Base-by-base conservation (phyloP, 225 moss, liverwort and hornwort genomes). In the Sphagnum contortum region DNA sequence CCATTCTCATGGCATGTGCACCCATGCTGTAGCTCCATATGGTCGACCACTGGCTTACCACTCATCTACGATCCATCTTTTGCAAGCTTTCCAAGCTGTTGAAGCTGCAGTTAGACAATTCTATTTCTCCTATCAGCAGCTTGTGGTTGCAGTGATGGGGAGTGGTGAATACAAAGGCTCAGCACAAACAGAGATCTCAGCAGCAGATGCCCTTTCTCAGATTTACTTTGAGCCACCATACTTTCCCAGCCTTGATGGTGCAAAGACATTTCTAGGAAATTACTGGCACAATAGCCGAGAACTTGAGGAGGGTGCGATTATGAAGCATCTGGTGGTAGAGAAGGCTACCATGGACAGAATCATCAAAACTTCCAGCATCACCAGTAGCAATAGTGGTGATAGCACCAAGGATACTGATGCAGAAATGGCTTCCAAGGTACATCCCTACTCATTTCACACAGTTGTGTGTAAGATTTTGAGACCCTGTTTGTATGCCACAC, bases 141-240 rank as follows among this genome's bases (percentile, higher is more conserved):
- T 92, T 48, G 92, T 88, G 62, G 85, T 92, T 44, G 80, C 87
- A 0, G 89, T 89, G 48, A 89, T 92, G 89, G 92, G 92, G 0
- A 85, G 87, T 53, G 87, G 92, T 4, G 92, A 89, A 68, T 92
- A 89, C 72, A 87, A 82, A 47, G 80, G 81, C 47, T 71, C 86
- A 0, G 66, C 73, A 50, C 80, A 76, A 61, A 56, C 76, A 2
- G 74, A 83, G 52, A 72, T 79, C 59, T 85, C 85, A 0, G 87
- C 85, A 0, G 81, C 79, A 0, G 89, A 92, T 8, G 89, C 81
- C 4, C 75, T 92, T 4, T 74, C 79, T 46, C 87, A 87, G 46
- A 85, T 92, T 3, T 92, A 92, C 78, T 92, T 87, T 60, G 92
- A 92, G 64, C 92, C 92, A 8, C 85, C 92, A 0, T 92, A 92